Conservation (phyloP, 495 filamentous ascomycete genomes). For the Neurospora hispaniola region DNA sequence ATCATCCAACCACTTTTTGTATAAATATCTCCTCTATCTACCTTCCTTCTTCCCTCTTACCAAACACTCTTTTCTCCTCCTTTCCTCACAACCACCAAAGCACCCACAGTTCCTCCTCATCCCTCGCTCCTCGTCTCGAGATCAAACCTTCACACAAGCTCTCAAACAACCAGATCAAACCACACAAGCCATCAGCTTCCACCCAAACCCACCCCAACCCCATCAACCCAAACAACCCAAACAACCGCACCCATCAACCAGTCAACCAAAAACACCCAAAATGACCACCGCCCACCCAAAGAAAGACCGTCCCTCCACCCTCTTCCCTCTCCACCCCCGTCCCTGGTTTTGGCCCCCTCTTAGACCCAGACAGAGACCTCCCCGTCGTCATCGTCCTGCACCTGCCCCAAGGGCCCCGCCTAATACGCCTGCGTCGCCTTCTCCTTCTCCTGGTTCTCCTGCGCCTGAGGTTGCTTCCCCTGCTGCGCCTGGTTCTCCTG, state of each 20-base stretch:
- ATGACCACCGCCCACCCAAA: neutral
- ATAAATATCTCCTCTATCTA: neutral
- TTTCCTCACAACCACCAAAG: neutral
- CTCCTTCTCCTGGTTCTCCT: neutral
- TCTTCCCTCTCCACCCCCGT: neutral
- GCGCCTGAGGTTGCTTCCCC: too few species aligned
- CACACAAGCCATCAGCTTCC: neutral
- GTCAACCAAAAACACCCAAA: neutral
- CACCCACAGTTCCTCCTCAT: neutral
- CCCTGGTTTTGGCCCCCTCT: neutral
- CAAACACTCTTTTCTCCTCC: neutral
- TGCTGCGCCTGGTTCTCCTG: too few species aligned
- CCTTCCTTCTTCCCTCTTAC: neutral
- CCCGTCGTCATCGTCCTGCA: neutral
- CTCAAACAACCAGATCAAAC: too few species aligned
- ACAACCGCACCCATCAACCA: neutral
- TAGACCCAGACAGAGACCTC: neutral
- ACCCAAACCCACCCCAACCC: too few species aligned
- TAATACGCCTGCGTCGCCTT: neutral
- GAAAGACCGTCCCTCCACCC: neutral
- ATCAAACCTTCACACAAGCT: neutral
- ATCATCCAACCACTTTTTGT: neutral
- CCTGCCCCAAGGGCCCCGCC: neutral
- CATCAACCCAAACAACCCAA: too few species aligned
- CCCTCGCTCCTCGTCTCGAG: neutral